Base-by-base conservation (phyloP, 352 stramenopile species). In the Halophytophthora polymorphica region DNA sequence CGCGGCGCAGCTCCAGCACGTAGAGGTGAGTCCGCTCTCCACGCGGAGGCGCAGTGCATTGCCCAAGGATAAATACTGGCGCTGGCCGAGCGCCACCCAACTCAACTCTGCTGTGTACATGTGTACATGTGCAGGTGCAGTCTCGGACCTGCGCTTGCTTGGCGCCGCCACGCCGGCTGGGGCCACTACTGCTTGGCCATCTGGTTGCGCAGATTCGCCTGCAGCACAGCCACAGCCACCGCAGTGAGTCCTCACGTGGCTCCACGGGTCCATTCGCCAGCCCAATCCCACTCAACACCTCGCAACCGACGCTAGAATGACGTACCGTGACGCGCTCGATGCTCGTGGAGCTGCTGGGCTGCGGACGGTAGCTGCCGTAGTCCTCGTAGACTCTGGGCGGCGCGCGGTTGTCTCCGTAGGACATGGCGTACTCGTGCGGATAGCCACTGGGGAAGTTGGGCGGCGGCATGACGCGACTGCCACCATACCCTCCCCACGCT, bases 201-300 rank as follows among this genome's bases (percentile, higher is more conserved):
- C 12, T 64, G 61, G 38, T 66, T 70, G 17, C 61, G 56, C 44
- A 66, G 52, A 50, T 70, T 66, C 28, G 51, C 61, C 57, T 65
- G 45, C 34, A 48, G 3, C 33, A 38, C 11, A 38, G 11, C 11
- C 33, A 45, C 17, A 56, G 31, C 53, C 22, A 34, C 25, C 19
- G 13, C 6, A 23, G 33, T 55, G n/a, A 42, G 11, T 46, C 29
- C 18, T 8, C 25, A 22, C n/a, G 25, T 19, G 25, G 38, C 17
- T 36, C 54, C 21, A 59, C 25, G 35, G 18, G n/a, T 45, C 37
- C 31, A n/a, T n/a, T n/a, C 42, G 18, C 25, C 21, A 44, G 38
- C 22, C 40, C 43, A 7, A 18, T 42, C 42, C 25, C 49, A 33
- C 17, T 14, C 42, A 46, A 29, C 34, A 45, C 31, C 35, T 31